These are phyloP conservation scores for Ilyonectria sp. DNA, from an alignment of 2,329 filamentous ascomycete genomes.

Conservation along the genomic window DNA sequence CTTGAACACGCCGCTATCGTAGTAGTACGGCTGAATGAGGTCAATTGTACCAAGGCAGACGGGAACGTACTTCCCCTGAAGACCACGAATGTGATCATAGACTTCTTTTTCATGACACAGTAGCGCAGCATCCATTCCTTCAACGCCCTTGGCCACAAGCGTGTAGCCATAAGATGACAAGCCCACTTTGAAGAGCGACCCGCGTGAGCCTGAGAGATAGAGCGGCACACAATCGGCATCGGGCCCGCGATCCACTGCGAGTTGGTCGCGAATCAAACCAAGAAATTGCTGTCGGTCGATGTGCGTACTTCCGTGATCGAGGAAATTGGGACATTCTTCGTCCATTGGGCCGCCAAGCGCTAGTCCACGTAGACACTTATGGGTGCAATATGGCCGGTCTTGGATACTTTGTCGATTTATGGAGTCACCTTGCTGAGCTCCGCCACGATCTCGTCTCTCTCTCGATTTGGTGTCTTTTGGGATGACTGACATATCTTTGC, in stretches of 20 bases:
- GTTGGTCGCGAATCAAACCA: constrained; percentile 46
- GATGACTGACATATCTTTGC: too few relatives aligned
- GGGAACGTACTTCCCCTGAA: constrained; percentile 53
- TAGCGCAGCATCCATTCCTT: constrained; percentile 37
- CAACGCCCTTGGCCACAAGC: constrained; percentile 58
- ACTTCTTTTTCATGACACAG: constrained; percentile 51
- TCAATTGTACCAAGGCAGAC: constrained; percentile 39
- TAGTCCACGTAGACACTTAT: constrained; percentile 48
- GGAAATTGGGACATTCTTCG: constrained; percentile 48
- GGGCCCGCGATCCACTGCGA: constrained; percentile 50
- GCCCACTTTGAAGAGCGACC: constrained; percentile 57
- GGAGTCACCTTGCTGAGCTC: too few relatives aligned
- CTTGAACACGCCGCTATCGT: too few relatives aligned
- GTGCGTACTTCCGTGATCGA: constrained; percentile 34
- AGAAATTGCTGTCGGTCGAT: constrained; percentile 48
- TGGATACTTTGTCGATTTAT: constrained; percentile 17
- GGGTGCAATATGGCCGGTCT: constrained; percentile 48
- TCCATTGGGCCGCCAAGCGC: constrained; percentile 45
- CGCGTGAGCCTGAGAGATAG: constrained; percentile 48
- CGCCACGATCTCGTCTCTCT: too few relatives aligned
- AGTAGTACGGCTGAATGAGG: too few relatives aligned
- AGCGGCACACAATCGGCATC: constrained; percentile 51
- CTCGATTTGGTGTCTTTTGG: too few relatives aligned
- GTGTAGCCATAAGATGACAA: constrained; percentile 55
- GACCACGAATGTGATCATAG: constrained; percentile 48